Evolutionary conservation across 176 grass and related monocot genomes (phyloP), one percentile per base, ranked within the genome.

Genomic region (Cenchrus purpureus): DNA sequence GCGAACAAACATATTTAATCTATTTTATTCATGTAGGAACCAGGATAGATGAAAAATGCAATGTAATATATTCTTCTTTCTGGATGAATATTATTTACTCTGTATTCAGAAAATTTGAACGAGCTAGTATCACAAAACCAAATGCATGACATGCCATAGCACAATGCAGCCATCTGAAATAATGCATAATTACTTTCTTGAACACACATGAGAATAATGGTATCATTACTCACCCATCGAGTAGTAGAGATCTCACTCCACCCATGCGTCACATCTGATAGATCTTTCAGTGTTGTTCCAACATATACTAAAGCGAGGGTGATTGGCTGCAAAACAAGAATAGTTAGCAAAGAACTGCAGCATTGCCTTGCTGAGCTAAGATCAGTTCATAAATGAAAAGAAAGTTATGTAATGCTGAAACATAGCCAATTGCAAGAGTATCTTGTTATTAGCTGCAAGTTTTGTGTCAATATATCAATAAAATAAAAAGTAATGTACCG

Each of bases 261-360:
- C 76, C 93, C 91, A 95, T 98, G 93, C 7, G 96, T 98, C 86
- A 98, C 96, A 86, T 98, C 96, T 59, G 96, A 91, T 78, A 98
- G 96, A 94, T 98, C 96, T 78, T 98, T 98, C 67, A 98, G 82
- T 63, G 96, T 98, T 70, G 96, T 98, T 68, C 96, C 96, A 71
- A 98, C 89, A 87, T 98, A 98, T 75, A 98, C 96, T 68, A 98
- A 84, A 43, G 93, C 93, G 15, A 98, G 76, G 52, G 96, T 98
- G 65, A 98, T 98, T 80, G 96, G 96, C 96, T 98, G 91, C 45
- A 84, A 84, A 79, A 78, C 16, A 77, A 67, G 77, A 37, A 72
- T 63, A 65, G 67, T 79, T 77, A 84, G 67, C 22, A 90, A 79
- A 56, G 44, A 82, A 58, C 22, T 53, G 0, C 76, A 43, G 63